A percentile compares a stretch with the other conserved stretches of the same genome.
phyloP scores from a whole-genome alignment of 768 basidiomycete genomes.

The Amanita pallidorosea region DNA sequence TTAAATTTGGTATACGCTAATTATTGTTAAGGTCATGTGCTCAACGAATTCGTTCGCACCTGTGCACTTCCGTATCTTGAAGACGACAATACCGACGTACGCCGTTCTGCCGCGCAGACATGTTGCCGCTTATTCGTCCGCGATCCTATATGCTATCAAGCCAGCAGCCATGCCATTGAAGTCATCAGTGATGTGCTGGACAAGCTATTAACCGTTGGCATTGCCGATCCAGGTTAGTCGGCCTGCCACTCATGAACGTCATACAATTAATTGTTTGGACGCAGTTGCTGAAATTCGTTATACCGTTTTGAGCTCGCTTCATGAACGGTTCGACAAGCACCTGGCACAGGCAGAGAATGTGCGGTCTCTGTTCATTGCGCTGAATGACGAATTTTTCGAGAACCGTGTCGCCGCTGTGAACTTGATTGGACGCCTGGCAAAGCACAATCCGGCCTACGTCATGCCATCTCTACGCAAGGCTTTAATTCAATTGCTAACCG shows the following conservation, averaged over 20 bases:
- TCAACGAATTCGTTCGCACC: slow-evolving; percentile 92
- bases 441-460: slow-evolving; percentile 96
- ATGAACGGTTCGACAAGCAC: slow-evolving; percentile 93
- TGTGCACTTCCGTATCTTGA: slow-evolving; percentile 91
- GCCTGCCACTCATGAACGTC: neutral
- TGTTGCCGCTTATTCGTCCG: slow-evolving; percentile 88
- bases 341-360: slow-evolving; percentile 97
- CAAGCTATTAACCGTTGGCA: slow-evolving; percentile 88
- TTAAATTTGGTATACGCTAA: neutral
- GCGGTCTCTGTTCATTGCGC: slow-evolving; percentile 91
- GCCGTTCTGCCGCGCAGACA: slow-evolving; percentile 82
- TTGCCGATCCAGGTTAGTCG: slow-evolving; percentile 82
- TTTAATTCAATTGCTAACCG: slow-evolving; percentile 90
- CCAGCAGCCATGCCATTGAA: slow-evolving; percentile 92
- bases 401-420: slow-evolving; percentile 86
- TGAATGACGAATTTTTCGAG: slow-evolving; percentile 94
- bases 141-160: slow-evolving; percentile 94
- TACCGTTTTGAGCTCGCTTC: slow-evolving; percentile 76
- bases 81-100: slow-evolving; percentile 80
- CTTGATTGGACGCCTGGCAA: slow-evolving; percentile 87
- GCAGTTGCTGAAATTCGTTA: slow-evolving; percentile 74
- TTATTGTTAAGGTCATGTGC: slow-evolving; percentile 57
- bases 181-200: slow-evolving; percentile 97
- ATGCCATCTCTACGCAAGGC: slow-evolving; percentile 96
- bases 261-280: neutral